Conservation (phyloP, 2,329 filamentous ascomycete genomes). For the Aspergillus unguis region DNA sequence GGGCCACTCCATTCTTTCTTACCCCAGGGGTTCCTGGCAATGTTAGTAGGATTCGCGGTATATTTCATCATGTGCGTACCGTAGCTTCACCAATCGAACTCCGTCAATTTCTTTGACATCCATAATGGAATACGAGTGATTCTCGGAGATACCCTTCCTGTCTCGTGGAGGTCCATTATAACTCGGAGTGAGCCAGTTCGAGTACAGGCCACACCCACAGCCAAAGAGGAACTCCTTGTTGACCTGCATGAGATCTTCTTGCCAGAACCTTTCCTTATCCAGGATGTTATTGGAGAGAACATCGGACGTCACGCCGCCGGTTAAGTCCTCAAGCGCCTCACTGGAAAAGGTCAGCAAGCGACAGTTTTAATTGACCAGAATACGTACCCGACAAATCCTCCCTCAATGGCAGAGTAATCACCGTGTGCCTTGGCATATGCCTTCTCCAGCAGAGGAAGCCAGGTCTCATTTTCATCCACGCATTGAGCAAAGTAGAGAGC, state of each 20-base stretch:
- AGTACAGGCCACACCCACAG: slow-evolving; percentile 46
- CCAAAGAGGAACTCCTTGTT: slow-evolving; percentile 68
- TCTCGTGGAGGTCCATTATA: slow-evolving; percentile 35
- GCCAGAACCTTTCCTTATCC: slow-evolving; percentile 78
- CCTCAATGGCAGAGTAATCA: slow-evolving; percentile 71
- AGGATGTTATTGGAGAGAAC: slow-evolving; percentile 47
- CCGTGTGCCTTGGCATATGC: slow-evolving; percentile 65
- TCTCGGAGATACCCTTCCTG: slow-evolving; percentile 45
- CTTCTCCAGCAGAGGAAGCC: slow-evolving; percentile 18
- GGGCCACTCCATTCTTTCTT: slow-evolving; percentile 75
- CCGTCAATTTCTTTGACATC: slow-evolving; percentile 60
- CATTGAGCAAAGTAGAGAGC: slow-evolving; percentile 49
- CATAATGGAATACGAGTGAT: slow-evolving; percentile 59
- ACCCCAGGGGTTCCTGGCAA: slow-evolving; percentile 71
- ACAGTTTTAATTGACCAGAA: not conserved
- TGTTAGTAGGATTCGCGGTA: slow-evolving; percentile 14
- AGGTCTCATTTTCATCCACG: slow-evolving; percentile 18
- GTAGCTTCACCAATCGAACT: slow-evolving; percentile 61
- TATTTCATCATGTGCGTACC: slow-evolving; percentile 34
- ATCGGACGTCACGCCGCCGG: slow-evolving; percentile 50
- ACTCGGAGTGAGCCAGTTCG: slow-evolving; percentile 42
- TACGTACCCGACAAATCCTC: slow-evolving; percentile 63
- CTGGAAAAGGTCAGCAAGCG: slow-evolving; percentile 23
- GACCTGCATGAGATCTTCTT: slow-evolving; percentile 72
- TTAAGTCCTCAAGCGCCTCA: slow-evolving; percentile 58